These are phyloP conservation scores for Dendrobium catenatum DNA, from an alignment of 106 monocot genomes.

Conservation along the genomic window DNA sequence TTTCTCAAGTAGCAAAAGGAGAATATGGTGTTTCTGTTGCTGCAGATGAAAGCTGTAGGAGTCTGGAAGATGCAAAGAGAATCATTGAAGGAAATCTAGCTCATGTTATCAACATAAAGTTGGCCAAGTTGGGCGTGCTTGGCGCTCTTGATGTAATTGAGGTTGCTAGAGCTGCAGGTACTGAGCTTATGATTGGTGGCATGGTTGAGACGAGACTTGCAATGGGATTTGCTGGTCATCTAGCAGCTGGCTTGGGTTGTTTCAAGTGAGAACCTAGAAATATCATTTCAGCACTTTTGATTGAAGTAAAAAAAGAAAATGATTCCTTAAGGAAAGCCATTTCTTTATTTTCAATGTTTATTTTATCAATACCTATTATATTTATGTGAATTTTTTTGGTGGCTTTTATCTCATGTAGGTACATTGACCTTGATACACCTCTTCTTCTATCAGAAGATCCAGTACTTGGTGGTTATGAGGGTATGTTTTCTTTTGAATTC, in stretches of 20 bases:
- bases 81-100: constrained; percentile 76
- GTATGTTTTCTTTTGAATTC: constrained; percentile 24
- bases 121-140: constrained; percentile 79
- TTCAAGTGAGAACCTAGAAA: constrained; percentile 45
- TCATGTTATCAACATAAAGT: constrained; percentile 89
- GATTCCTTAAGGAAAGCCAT: neutral
- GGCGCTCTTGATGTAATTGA: constrained; percentile 80
- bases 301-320: neutral
- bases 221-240: constrained; percentile 91
- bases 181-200: constrained; percentile 87
- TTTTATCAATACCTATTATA: neutral
- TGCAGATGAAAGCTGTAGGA: constrained; percentile 96
- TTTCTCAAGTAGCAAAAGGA: constrained; percentile 55
- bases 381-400: neutral
- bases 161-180: constrained; percentile 34
- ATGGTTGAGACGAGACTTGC: constrained; percentile 98
- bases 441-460: constrained; percentile 80
- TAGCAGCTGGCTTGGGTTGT: constrained; percentile 89
- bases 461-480: constrained; percentile 86
- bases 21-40: constrained; percentile 73
- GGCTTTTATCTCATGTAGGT: constrained; percentile 33
- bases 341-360: neutral
- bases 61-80: constrained; percentile 68
- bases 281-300: neutral
- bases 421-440: constrained; percentile 88